These are phyloP conservation scores for Rheum nobile DNA, from an alignment of 148 eudicot species.

Conservation along the genomic window DNA sequence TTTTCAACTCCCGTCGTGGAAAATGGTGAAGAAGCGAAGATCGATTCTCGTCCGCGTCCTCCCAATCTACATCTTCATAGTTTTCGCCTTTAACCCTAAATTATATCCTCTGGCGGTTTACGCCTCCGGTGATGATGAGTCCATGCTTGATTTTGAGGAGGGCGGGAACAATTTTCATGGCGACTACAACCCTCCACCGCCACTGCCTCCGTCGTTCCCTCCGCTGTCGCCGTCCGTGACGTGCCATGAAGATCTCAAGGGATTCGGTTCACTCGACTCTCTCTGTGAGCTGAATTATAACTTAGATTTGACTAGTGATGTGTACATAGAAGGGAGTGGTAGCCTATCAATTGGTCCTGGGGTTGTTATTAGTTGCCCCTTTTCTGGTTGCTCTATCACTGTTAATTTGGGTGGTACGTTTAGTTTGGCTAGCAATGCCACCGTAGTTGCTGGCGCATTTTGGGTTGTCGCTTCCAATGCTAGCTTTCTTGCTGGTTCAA, in stretches of 20 bases:
- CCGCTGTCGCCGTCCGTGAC: slow-evolving; percentile 48
- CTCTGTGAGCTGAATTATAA: slow-evolving; percentile 40
- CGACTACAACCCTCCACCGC: slow-evolving; percentile 67
- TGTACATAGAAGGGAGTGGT: slow-evolving; percentile 58
- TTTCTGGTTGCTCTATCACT: slow-evolving; percentile 43
- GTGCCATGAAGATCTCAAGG: slow-evolving; percentile 54
- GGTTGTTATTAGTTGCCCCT: slow-evolving; percentile 45
- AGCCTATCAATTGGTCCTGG: slow-evolving; percentile 40
- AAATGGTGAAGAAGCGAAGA: background rate
- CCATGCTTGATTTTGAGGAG: background rate
- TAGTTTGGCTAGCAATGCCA: slow-evolving; percentile 33
- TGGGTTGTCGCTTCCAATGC: slow-evolving; percentile 30
- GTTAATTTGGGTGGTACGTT: slow-evolving; percentile 48
- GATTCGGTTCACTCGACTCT: slow-evolving; percentile 57
- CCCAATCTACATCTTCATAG: background rate
- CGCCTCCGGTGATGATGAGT: slow-evolving; percentile 11
- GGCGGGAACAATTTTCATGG: slow-evolving; percentile 22
- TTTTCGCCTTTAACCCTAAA: slow-evolving; percentile 9
- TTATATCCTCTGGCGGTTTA: slow-evolving; percentile 4
- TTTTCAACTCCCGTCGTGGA: background rate
- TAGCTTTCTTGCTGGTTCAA: slow-evolving; percentile 29
- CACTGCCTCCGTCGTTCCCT: slow-evolving; percentile 48
- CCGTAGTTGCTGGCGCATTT: slow-evolving; percentile 42
- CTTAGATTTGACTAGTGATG: slow-evolving; percentile 42
- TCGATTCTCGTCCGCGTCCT: background rate